These are phyloP conservation scores for Phalaenopsis equestris DNA, from an alignment of 106 monocot genomes.

Conservation along the genomic window DNA sequence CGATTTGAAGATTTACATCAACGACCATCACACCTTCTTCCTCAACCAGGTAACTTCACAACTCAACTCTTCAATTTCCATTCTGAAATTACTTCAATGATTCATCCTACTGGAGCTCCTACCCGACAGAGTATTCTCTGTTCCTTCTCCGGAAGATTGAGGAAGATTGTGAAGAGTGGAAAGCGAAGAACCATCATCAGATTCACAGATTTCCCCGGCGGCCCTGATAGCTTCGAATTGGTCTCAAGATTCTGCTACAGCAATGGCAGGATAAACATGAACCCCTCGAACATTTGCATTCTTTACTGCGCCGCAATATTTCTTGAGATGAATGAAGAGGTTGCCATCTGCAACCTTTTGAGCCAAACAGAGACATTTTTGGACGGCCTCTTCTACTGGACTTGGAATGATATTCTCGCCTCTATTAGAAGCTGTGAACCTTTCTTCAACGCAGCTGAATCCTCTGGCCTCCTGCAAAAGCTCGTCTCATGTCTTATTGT, in stretches of 20 bases:
- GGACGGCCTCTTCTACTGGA: constrained; percentile 64
- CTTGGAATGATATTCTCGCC: constrained; percentile 45
- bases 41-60: constrained; percentile 40
- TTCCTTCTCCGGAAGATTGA: constrained; percentile 48
- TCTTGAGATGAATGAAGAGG: constrained; percentile 36
- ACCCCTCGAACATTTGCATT: constrained; percentile 32
- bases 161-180: constrained; percentile 16
- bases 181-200: constrained; percentile 12
- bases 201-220: constrained; percentile 56
- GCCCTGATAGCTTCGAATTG: constrained; percentile 52
- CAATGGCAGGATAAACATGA: constrained; percentile 40
- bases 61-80: too few relatives aligned
- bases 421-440: constrained; percentile 45
- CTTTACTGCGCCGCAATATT: constrained; percentile 38
- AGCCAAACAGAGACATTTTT: constrained; percentile 47
- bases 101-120: too few relatives aligned
- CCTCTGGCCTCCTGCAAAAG: constrained; percentile 41
- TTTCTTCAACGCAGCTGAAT: constrained; percentile 28
- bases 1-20: constrained; percentile 55
- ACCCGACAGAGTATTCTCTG: constrained; percentile 3
- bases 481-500: constrained; percentile 42
- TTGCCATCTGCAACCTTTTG: constrained; percentile 25
- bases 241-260: constrained; percentile 56
- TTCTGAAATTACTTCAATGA: too few relatives aligned
- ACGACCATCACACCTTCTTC: constrained; percentile 53